Percentiles rank a stretch among this genome's conserved stretches.
phyloP scores from a whole-genome alignment of 306 rosid genomes.

The Glycine soja region DNA sequence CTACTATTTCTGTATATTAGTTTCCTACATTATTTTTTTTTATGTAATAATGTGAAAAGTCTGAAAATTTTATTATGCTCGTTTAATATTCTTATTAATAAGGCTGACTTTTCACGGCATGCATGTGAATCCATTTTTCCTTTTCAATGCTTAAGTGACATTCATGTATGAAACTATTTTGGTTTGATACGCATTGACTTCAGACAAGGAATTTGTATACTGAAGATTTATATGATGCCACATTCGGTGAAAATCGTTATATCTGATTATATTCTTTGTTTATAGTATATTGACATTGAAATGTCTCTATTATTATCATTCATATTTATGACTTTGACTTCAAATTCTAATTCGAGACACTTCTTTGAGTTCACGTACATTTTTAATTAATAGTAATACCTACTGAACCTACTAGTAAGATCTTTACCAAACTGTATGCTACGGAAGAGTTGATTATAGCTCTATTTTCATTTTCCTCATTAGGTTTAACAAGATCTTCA shows the following conservation, averaged over 20 bases:
- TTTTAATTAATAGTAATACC: neutral
- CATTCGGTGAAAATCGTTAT: neutral
- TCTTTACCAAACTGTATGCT: neutral
- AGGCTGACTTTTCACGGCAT: slow-evolving; percentile 11
- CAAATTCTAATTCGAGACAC: neutral
- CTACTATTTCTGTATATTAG: neutral
- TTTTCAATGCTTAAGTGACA: neutral
- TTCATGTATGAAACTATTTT: neutral
- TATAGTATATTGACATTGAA: neutral
- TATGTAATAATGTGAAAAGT: slow-evolving; percentile 9
- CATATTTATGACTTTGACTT: neutral
- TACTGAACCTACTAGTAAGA: slow-evolving; percentile 2
- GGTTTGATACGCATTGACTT: neutral
- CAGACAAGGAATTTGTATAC: neutral
- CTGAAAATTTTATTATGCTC: neutral
- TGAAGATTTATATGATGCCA: neutral
- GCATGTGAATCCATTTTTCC: neutral
- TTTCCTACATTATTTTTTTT: neutral
- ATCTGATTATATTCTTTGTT: neutral
- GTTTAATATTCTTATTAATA: neutral
- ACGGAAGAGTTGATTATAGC: neutral
- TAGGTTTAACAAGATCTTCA: neutral
- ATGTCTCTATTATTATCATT: neutral
- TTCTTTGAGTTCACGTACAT: neutral
- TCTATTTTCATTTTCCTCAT: neutral